A percentile compares a stretch with the other conserved stretches of the same genome.
Evolutionary conservation across 2,329 filamentous ascomycete species (phyloP).

Genomic region (Colletotrichum sp.): DNA sequence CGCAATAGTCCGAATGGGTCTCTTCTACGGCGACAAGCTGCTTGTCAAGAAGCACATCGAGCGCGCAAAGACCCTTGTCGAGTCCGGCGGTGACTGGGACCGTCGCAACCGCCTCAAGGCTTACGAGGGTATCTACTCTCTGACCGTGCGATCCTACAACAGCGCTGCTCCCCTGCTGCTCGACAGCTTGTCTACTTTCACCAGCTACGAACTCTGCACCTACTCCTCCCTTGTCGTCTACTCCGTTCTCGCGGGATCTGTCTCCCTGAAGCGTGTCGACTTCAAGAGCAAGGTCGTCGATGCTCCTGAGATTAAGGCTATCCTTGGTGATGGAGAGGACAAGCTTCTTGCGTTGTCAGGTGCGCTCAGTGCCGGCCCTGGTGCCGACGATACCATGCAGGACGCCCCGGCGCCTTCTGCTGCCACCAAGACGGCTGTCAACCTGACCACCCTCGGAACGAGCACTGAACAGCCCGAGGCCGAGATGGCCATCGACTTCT

Average conservation of each 20-base stretch:
- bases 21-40: conserved; percentile 94
- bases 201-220: conserved; percentile 96
- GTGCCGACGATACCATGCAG: conserved; percentile 79
- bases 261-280: conserved; percentile 94
- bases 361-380: conserved; percentile 79
- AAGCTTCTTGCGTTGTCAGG: conserved; percentile 84
- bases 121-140: conserved; percentile 92
- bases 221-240: conserved; percentile 96
- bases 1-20: conserved; percentile 91
- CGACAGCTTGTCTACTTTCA: conserved; percentile 97
- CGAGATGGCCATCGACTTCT: conserved; percentile 87
- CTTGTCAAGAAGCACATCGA: conserved; percentile 95
- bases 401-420: conserved; percentile 53
- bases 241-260: conserved; percentile 90
- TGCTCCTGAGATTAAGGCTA: conserved; percentile 96
- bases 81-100: conserved; percentile 97
- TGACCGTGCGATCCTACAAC: conserved; percentile 91
- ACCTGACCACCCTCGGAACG: conserved; percentile 82
- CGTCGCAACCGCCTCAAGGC: conserved; percentile 97
- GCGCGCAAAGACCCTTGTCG: conserved; percentile 86
- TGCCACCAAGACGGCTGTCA: conserved; percentile 71
- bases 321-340: conserved; percentile 88
- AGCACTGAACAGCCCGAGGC: conserved; percentile 74
- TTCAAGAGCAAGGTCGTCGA: conserved; percentile 99
- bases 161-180: conserved; percentile 90